Evolutionary conservation across 345 rosid species (phyloP).

Genomic region (Ceriops decandra): DNA sequence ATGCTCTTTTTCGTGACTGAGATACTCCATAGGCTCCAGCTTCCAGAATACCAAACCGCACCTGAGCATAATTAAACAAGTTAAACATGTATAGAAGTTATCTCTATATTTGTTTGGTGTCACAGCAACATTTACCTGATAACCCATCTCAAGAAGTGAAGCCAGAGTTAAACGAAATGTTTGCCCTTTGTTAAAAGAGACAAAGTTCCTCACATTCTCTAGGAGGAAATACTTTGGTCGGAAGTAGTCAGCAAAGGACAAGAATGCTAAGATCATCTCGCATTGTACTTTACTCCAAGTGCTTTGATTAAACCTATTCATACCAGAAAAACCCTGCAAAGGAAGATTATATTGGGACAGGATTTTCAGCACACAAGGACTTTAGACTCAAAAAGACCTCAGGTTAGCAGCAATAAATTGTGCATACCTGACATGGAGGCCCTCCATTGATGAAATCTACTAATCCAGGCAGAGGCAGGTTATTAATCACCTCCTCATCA

Average conservation of each 20-base stretch:
- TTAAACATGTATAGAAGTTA: not conserved
- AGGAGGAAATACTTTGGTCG: constrained; percentile 83
- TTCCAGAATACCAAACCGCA: constrained; percentile 88
- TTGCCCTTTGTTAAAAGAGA: constrained; percentile 76
- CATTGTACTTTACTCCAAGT: constrained; percentile 84
- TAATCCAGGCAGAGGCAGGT: constrained; percentile 52
- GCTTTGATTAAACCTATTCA: constrained; percentile 76
- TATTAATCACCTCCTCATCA: constrained; percentile 36
- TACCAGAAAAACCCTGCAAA: constrained; percentile 82
- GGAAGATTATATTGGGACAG: not conserved
- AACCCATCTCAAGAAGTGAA: constrained; percentile 56
- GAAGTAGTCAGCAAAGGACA: constrained; percentile 79
- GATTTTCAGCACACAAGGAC: not conserved
- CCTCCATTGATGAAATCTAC: constrained; percentile 96
- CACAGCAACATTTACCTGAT: constrained; percentile 33
- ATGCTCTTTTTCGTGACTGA: constrained; percentile 84
- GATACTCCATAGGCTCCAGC: constrained; percentile 92
- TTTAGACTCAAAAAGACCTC: not conserved
- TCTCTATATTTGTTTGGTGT: not conserved
- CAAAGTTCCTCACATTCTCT: constrained; percentile 86
- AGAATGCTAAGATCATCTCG: constrained; percentile 51
- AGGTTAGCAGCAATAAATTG: not conserved
- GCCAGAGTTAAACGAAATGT: constrained; percentile 79
- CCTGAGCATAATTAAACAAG: constrained; percentile 35
- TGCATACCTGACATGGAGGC: constrained; percentile 85